Percentiles rank a stretch among this genome's conserved stretches.
Conservation (phyloP, 345 rosid species). For the Euphorbia peplus region DNA sequence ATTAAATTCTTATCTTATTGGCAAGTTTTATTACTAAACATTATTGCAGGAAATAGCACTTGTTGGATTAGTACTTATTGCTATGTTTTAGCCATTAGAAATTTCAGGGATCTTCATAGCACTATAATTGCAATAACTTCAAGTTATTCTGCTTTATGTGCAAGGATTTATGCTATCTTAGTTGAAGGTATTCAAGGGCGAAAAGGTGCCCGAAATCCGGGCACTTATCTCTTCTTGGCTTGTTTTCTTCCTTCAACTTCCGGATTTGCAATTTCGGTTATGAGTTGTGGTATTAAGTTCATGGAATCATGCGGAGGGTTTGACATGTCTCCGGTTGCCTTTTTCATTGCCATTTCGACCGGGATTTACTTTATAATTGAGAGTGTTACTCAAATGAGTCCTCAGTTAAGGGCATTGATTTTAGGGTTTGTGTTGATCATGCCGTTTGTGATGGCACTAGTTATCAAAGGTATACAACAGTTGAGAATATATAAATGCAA, state of each 20-base stretch:
- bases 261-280: background rate
- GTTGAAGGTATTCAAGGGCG: constrained; percentile 12
- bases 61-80: constrained; percentile 26
- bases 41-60: constrained; percentile 17
- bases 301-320: background rate
- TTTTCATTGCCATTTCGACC: constrained; percentile 1
- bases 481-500: background rate
- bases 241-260: background rate
- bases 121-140: constrained; percentile 6
- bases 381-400: background rate
- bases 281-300: background rate
- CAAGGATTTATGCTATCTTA: background rate
- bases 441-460: constrained; percentile 3
- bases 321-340: constrained; percentile 2
- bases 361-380: constrained; percentile 7
- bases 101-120: constrained; percentile 7
- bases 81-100: constrained; percentile 17
- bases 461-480: background rate
- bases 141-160: constrained; percentile 10
- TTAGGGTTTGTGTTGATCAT: constrained; percentile 1
- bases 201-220: constrained; percentile 15
- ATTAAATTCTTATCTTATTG: constrained; percentile 4
- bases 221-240: constrained; percentile 8
- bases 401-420: background rate
- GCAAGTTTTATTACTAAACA: constrained; percentile 14